Evolutionary conservation across 257 asterid species (phyloP).

Genomic region (Thymus mandschuricus): DNA sequence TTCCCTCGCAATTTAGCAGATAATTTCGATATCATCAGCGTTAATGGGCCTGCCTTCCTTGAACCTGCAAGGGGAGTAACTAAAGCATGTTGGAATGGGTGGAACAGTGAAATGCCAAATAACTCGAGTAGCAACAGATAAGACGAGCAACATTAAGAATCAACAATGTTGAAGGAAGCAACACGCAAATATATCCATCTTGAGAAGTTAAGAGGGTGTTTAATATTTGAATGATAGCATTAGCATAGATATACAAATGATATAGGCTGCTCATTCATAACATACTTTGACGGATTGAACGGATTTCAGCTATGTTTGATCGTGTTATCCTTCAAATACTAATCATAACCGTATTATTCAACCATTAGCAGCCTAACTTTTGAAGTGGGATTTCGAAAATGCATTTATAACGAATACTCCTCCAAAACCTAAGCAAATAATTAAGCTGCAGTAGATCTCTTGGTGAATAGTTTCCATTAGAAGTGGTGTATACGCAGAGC

Average conservation of each 20-base stretch:
- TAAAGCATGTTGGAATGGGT: background rate
- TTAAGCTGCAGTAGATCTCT: background rate
- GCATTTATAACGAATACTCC: too few species aligned
- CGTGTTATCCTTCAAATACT: too few species aligned
- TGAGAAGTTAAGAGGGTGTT: background rate
- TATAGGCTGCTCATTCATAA: too few species aligned
- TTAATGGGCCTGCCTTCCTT: constrained; percentile 51
- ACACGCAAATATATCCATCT: too few species aligned
- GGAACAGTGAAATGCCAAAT: background rate
- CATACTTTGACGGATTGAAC: too few species aligned
- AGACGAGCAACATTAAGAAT: background rate
- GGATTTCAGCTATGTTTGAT: too few species aligned
- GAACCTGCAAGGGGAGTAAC: constrained; percentile 44
- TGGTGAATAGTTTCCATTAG: background rate
- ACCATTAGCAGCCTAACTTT: too few species aligned
- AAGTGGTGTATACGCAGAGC: background rate
- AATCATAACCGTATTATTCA: too few species aligned
- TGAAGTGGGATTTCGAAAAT: too few species aligned
- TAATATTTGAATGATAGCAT: too few species aligned
- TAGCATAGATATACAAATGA: too few species aligned
- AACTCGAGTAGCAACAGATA: background rate
- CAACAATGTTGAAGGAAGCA: background rate
- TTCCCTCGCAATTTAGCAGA: constrained; percentile 66
- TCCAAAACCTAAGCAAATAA: too few species aligned
- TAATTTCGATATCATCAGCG: constrained; percentile 53